Percentiles rank a stretch among this genome's conserved stretches.
These are phyloP conservation scores for Chaetomium fimeti DNA, from an alignment of 495 filamentous ascomycete genomes.

Conservation along the genomic window DNA sequence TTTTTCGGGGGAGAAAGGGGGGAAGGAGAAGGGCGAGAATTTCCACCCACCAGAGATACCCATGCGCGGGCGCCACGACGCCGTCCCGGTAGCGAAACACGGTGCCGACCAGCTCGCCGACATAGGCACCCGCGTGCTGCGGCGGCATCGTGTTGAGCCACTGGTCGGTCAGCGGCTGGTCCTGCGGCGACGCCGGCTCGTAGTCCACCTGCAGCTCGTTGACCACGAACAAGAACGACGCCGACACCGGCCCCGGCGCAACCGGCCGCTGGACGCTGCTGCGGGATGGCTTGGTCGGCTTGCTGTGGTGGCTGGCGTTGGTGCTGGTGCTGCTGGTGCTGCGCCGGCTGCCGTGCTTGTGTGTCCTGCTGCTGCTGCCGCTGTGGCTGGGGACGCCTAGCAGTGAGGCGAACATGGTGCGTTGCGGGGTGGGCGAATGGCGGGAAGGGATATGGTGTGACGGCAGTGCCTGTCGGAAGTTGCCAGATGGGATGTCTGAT, in stretches of 20 bases:
- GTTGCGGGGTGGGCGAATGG: neutral
- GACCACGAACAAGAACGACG: conserved; percentile 38
- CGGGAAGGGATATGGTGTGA: neutral
- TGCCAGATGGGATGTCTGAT: neutral
- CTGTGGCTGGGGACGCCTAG: neutral
- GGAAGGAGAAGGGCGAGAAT: neutral
- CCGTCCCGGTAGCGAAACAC: conserved; percentile 37
- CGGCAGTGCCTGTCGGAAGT: conserved; percentile 1
- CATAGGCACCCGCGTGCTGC: conserved; percentile 14
- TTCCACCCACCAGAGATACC: conserved; percentile 24
- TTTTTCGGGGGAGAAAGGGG: no score
- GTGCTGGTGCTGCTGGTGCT: neutral
- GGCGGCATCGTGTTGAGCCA: conserved; percentile 37
- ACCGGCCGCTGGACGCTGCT: neutral
- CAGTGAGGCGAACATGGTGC: neutral
- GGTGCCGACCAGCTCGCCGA: conserved; percentile 14
- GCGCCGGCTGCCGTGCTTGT: conserved; percentile 5
- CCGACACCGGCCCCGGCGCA: neutral
- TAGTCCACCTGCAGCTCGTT: conserved; percentile 33
- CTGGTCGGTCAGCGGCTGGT: conserved; percentile 16
- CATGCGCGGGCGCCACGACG: conserved; percentile 22
- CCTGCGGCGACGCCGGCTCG: conserved; percentile 6
- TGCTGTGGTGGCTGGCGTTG: conserved; percentile 7
- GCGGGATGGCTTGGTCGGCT: neutral
- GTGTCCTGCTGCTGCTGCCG: conserved; percentile 8